Evolutionary conservation across 2,329 filamentous ascomycete species (phyloP), one percentile per base, ranked within the genome.

Genomic region (Lecanicillium sp.): DNA sequence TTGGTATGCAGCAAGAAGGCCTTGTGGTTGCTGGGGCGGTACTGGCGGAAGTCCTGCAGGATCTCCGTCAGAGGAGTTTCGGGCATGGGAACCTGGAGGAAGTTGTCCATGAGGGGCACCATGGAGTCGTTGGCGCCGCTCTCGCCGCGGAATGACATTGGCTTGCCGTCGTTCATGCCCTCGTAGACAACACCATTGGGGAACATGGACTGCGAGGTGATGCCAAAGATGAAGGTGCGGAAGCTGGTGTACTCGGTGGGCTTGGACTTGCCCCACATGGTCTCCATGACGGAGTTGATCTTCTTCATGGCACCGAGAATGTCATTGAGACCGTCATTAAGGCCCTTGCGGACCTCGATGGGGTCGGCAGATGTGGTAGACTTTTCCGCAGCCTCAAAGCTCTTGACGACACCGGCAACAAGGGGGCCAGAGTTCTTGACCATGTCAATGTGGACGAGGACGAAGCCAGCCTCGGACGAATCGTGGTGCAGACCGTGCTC

Each of bases 381-480:
- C 8, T 46, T 51, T 38, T 57, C 49, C 5, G 49, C 53, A n/a
- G 71, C 65, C 22, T 82, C 72, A 17, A 94, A 70, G 36, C 82
- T 75, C 37, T 77, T 70, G 33, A 86, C 71, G 4, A 80, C 76
- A 22, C 86, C 86, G 30, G 76, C 72, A 33, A 95, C 79, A 2
- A 96, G 70, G 1, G 78, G 75, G 1, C 83, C 83, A 1, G 88
- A 89, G 60, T 94, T 79, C 56, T 80, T 81, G 35, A 95, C 90
- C 89, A 95, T 96, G 61, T 94, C 87, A 37, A 96, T 80, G 59
- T 95, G 90, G 4, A 92, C 89, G 11, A 95, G 75, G n/a, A 95
- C 87, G 57, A 96, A 95, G 35, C 90, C 90, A 1, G 90, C 90
- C 60, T 95, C 90, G 7, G 88, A 95, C 3, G 86, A 94, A 22